Evolutionary conservation across 352 stramenopile species (phyloP), one percentile per base, ranked within the genome.

Genomic region (Phytopythium ostracodes): DNA sequence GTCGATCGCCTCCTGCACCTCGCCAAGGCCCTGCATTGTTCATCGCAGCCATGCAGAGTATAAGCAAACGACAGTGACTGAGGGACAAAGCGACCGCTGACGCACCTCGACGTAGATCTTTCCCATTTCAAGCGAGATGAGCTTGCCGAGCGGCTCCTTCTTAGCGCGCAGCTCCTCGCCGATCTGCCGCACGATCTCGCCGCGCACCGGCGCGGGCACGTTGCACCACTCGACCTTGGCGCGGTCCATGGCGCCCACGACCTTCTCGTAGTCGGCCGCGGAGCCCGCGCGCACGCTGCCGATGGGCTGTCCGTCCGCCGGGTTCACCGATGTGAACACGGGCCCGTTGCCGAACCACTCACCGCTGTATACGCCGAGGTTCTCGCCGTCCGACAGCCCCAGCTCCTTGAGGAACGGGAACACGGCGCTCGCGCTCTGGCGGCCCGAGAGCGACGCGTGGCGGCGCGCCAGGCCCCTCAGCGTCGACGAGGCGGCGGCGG

Each of bases 1-100:
- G 71, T 98, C 92, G 60, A 98, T 94, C 11, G 88, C 89, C 52
- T 98, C 92, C 67, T 98, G 92, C 31, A 98, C 92, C 64, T 98
- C 92, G 46, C 92, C 92, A 11, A 98, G 77, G 52, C 90, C 92
- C 73, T 94, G 66, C 47, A 44, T n/a, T 10, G n/a, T 14, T 8
- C 14, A 44, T 2, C n/a, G 38, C 3, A 44, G 8, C 38, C 4
- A 44, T 20, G 29, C 29, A 18, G 17, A 24, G 9, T 18, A 14
- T 24, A 1, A 49, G 11, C 42, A 17, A 25, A 15, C 33, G 33
- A 14, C 33, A 38, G 3, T 5, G 1, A 44, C 38, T n/a, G 2
- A n/a, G 6, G 7, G 4, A 57, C 43, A 31, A 47, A 42, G 20
- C 15, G n/a, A 46, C 51, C 14, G 22, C 29, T 27, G 27, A 35